A percentile compares a stretch with the other conserved stretches of the same genome.
Conservation (phyloP, 768 basidiomycete genomes). For the Chalciporus chontae region DNA sequence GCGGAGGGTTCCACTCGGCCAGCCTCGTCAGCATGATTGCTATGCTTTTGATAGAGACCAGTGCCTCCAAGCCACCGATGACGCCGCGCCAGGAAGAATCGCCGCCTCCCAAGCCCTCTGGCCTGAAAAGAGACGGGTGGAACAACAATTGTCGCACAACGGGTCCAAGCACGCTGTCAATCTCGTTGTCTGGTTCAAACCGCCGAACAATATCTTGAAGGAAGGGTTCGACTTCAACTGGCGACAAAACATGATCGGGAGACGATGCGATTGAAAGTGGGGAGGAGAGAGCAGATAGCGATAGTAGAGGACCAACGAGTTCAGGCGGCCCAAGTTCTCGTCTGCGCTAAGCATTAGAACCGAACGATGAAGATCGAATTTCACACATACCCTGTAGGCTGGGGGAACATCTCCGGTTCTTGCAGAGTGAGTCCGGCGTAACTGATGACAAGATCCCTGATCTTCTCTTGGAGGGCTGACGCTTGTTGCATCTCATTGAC, state of each 20-base stretch:
- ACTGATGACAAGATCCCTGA: slow-evolving; percentile 80
- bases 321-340: slow-evolving; percentile 75
- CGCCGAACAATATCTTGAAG: slow-evolving; percentile 79
- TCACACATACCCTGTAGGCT: slow-evolving; percentile 64
- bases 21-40: slow-evolving; percentile 77
- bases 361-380: background rate
- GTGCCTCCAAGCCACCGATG: slow-evolving; percentile 72
- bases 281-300: slow-evolving; percentile 63
- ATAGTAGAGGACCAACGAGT: slow-evolving; percentile 77
- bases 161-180: slow-evolving; percentile 76
- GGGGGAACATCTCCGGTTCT: slow-evolving; percentile 93
- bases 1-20: slow-evolving; percentile 66
- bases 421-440: slow-evolving; percentile 88
- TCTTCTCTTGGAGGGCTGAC: slow-evolving; percentile 60
- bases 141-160: slow-evolving; percentile 61
- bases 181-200: slow-evolving; percentile 75
- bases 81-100: slow-evolving; percentile 87
- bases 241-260: slow-evolving; percentile 48
- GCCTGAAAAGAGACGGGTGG: slow-evolving; percentile 59
- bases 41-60: slow-evolving; percentile 79
- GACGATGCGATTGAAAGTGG: slow-evolving; percentile 54
- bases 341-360: slow-evolving; percentile 33
- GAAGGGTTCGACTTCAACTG: slow-evolving; percentile 74
- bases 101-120: slow-evolving; percentile 67
- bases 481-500: slow-evolving; percentile 58